Percentiles rank a stretch among this genome's conserved stretches.
Conservation (phyloP, 1,284 basidiomycete species). For the Boletus mariae region DNA sequence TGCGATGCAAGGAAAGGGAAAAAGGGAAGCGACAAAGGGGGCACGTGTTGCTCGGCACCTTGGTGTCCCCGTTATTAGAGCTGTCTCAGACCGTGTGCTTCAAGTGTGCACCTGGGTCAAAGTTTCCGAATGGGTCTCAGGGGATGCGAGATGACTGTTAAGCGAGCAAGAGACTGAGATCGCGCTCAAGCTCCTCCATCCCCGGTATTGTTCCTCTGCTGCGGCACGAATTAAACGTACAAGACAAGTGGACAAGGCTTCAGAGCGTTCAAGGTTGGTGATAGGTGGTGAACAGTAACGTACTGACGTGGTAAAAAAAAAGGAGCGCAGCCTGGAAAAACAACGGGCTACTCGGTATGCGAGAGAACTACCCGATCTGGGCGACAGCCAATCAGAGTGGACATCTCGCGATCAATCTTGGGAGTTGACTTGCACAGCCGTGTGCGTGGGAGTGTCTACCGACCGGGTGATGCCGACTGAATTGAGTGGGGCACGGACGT, state of each 20-base stretch:
- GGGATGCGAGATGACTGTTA: background rate
- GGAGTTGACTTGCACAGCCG: constrained; percentile 24
- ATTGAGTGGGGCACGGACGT: constrained; percentile 12
- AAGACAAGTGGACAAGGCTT: background rate
- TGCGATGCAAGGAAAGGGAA: background rate
- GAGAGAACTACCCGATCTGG: constrained; percentile 7
- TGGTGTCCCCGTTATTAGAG: constrained; percentile 5
- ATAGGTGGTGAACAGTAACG: constrained; percentile 5
- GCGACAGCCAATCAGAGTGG: constrained; percentile 13
- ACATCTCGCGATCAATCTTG: constrained; percentile 1
- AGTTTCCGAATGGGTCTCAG: constrained; percentile 21
- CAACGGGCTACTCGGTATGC: background rate
- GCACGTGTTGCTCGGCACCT: constrained; percentile 20
- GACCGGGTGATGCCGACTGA: constrained; percentile 28
- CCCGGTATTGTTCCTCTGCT: background rate
- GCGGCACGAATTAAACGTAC: background rate
- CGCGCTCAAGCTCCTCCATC: constrained; percentile 8
- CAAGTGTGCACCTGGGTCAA: background rate
- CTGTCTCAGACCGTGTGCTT: constrained; percentile 6
- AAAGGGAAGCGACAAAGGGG: background rate
- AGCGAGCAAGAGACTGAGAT: constrained; percentile 9
- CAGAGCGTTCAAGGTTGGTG: background rate
- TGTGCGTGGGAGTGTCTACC: constrained; percentile 20
- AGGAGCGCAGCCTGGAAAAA: background rate
- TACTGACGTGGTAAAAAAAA: constrained; percentile 8